Percentiles rank a stretch among this genome's conserved stretches.
Evolutionary conservation across 768 basidiomycete genomes (phyloP).

Genomic region (Agaricus blazei): DNA sequence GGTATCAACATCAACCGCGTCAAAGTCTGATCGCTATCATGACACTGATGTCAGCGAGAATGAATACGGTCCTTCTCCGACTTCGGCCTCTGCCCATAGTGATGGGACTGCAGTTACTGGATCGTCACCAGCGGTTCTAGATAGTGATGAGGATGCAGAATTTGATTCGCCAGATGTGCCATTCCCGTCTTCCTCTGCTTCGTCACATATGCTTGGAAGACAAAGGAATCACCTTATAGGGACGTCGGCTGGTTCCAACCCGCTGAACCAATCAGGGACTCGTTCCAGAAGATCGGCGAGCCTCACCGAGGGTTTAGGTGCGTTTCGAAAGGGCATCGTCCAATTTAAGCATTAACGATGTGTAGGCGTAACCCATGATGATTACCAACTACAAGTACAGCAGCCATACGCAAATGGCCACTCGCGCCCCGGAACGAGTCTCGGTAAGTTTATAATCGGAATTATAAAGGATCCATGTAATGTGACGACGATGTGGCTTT

Average conservation of each 20-base stretch:
- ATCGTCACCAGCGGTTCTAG: constrained; percentile 20
- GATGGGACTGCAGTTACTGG: constrained; percentile 18
- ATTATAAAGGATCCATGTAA: background rate
- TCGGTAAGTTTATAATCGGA: constrained; percentile 18
- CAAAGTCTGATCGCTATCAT: constrained; percentile 41
- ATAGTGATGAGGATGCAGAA: constrained; percentile 26
- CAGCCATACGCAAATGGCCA: constrained; percentile 27
- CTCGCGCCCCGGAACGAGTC: constrained; percentile 31
- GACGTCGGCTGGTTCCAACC: constrained; percentile 19
- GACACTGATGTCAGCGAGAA: constrained; percentile 35
- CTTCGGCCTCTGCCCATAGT: constrained; percentile 8
- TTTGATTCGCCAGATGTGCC: constrained; percentile 23
- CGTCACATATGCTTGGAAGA: constrained; percentile 18
- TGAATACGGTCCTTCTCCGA: constrained; percentile 21
- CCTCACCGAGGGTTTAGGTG: constrained; percentile 59
- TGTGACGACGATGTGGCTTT: background rate
- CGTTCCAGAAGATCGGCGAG: constrained; percentile 74
- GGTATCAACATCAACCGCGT: constrained; percentile 16
- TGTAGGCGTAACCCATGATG: constrained; percentile 27
- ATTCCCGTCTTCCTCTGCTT: constrained; percentile 18
- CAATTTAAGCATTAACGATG: constrained; percentile 4
- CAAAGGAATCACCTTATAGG: constrained; percentile 15
- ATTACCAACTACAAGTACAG: constrained; percentile 33
- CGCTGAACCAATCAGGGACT: constrained; percentile 32
- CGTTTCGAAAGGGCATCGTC: constrained; percentile 13